These are phyloP conservation scores for Stagonosporopsis vannaccii DNA, from an alignment of 2,329 filamentous ascomycete genomes.

Conservation along the genomic window DNA sequence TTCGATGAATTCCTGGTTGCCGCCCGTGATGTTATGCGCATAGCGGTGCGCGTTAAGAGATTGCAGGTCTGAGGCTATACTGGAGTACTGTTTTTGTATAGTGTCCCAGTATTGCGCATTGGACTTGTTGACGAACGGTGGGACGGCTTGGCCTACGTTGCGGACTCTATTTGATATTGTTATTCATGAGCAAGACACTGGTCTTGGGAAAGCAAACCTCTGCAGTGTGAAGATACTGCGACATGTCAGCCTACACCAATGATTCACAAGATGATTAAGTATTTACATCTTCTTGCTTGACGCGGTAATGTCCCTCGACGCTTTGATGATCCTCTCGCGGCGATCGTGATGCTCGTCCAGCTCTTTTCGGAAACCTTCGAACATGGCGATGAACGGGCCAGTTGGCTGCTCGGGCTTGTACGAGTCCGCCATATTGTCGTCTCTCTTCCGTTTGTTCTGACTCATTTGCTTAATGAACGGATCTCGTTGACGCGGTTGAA, in stretches of 20 bases:
- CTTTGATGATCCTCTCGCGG: conserved; percentile 87
- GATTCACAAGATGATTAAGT: not conserved
- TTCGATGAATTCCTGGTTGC: conserved; percentile 94
- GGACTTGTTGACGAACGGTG: conserved; percentile 72
- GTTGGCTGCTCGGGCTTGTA: conserved; percentile 37
- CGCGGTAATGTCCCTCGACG: conserved; percentile 89
- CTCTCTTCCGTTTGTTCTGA: conserved; percentile 44
- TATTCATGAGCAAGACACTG: not conserved
- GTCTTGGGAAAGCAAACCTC: conserved; percentile 59
- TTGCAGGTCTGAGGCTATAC: conserved; percentile 75
- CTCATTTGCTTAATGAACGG: conserved; percentile 26
- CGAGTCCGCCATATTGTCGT: conserved; percentile 45
- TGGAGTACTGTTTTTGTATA: conserved; percentile 72
- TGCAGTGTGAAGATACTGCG: conserved; percentile 83
- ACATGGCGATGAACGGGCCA: conserved; percentile 71
- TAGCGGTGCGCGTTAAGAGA: conserved; percentile 86
- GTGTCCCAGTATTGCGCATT: conserved; percentile 72
- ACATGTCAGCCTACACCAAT: conserved; percentile 19
- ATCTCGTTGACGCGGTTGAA: conserved; percentile 13
- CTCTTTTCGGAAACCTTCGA: conserved; percentile 83
- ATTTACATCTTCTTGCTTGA: conserved; percentile 93
- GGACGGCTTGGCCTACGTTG: conserved; percentile 65
- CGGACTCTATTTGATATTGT: conserved; percentile 64
- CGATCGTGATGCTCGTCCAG: conserved; percentile 95
- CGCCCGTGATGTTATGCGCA: conserved; percentile 74